Evolutionary conservation across 202 grass and related monocot genomes (phyloP), one percentile per base, ranked within the genome.

Genomic region (Zoysia matrella): DNA sequence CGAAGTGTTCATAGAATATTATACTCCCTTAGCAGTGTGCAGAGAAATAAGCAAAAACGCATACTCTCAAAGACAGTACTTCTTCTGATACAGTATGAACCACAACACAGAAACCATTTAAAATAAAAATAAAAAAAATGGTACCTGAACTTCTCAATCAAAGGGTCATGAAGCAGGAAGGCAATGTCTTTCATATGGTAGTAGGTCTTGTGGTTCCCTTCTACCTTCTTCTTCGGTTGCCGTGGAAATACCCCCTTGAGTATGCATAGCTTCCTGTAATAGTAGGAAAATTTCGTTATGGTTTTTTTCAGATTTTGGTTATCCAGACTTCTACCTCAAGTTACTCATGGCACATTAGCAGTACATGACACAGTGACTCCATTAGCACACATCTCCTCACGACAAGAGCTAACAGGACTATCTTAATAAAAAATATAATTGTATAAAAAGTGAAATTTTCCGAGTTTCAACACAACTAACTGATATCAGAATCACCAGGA

Each of bases 141-240:
- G 7, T 88, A 99, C 96, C 96, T 95, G 62, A 99, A 86, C 80
- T 86, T 94, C 71, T 94, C 82, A 10, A 93, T 80, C 74, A 99
- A 82, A 73, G 93, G 93, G 36, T 99, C 96, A 11, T 95, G 96
- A 45, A 52, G 50, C 30, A 99, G 75, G 68, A 99, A 99, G 60
- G 42, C 56, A 6, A 99, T 99, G 58, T 96, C 96, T 74, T 99
- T 96, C 85, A 87, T 90, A 83, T 93, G 89, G 73, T 96, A 99
- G 22, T 96, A 99, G 8, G 93, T 99, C 86, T 96, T 99, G 89
- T 96, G 83, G 74, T 96, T 99, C 77, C 96, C 96, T 79, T 95
- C 93, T 22, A 92, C 88, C 78, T 99, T 99, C 83, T 96, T 96
- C 80, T 99, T 99, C 0, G 89, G 96, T 50, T 88, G 91, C 40